Evolutionary conservation across 2,329 filamentous ascomycete genomes (phyloP).

Genomic region (Diaporthe australafricana): DNA sequence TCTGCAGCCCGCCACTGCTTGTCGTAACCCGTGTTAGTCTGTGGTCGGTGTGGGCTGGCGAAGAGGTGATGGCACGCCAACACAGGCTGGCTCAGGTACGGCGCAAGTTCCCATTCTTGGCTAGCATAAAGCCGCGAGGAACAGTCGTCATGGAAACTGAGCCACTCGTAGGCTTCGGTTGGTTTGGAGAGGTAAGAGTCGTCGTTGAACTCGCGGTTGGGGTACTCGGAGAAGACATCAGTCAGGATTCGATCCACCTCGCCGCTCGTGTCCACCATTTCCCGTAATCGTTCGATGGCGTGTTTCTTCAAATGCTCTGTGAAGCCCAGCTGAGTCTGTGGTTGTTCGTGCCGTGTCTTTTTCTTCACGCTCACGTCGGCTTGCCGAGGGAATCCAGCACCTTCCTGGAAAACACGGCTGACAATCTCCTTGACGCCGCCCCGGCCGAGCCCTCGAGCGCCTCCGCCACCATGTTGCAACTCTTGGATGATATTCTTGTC

Average conservation of each 20-base stretch:
- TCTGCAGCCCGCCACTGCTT: constrained; percentile 56
- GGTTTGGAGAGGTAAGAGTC: constrained; percentile 93
- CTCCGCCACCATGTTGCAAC: constrained; percentile 76
- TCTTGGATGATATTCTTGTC: constrained; percentile 78
- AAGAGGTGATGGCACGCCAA: constrained; percentile 94
- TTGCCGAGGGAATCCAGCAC: constrained; percentile 79
- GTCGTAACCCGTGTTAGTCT: constrained; percentile 54
- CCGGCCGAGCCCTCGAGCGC: constrained; percentile 76
- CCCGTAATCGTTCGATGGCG: constrained; percentile 76
- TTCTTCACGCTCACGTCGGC: constrained; percentile 55
- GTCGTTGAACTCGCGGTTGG: constrained; percentile 90
- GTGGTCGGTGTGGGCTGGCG: constrained; percentile 73
- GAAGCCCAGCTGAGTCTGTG: constrained; percentile 73
- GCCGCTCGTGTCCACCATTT: constrained; percentile 83
- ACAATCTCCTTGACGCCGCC: constrained; percentile 81
- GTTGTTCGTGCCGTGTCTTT: constrained; percentile 64
- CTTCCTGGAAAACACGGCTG: constrained; percentile 81
- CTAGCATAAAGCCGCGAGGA: constrained; percentile 82
- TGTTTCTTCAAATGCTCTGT: constrained; percentile 79
- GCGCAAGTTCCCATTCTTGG: constrained; percentile 92
- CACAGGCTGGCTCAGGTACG: constrained; percentile 87
- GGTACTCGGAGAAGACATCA: constrained; percentile 89
- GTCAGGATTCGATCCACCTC: constrained; percentile 83
- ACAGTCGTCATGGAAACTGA: constrained; percentile 90
- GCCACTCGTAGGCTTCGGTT: constrained; percentile 89